These are phyloP conservation scores for Penicillium sp. DNA, from an alignment of 2,329 filamentous ascomycete genomes.

Conservation along the genomic window DNA sequence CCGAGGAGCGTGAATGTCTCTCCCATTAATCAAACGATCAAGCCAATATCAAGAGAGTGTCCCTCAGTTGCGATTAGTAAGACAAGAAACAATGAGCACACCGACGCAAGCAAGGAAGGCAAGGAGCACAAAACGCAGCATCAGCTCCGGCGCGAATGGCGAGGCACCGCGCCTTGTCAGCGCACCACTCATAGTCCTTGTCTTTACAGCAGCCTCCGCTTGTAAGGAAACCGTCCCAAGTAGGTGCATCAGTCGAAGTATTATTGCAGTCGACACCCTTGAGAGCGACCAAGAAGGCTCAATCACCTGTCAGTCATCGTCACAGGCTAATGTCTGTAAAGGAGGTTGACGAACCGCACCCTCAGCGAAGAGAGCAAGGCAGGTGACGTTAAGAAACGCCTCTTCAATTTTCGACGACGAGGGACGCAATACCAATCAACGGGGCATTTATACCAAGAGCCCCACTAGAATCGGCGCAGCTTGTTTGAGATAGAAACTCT, in stretches of 20 bases:
- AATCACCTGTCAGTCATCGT: background rate
- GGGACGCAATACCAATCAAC: conserved; percentile 20
- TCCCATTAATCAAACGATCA: background rate
- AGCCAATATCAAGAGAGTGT: background rate
- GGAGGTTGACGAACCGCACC: conserved; percentile 26
- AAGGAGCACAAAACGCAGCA: conserved; percentile 31
- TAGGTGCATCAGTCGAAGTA: background rate
- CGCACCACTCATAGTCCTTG: conserved; percentile 4
- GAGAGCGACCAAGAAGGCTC: conserved; percentile 30
- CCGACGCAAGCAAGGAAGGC: conserved; percentile 21
- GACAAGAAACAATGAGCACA: conserved; percentile 13
- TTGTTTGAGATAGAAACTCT: conserved; percentile 24
- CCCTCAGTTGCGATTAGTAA: conserved; percentile 9
- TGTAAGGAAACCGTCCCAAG: conserved; percentile 22
- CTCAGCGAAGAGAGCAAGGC: conserved; percentile 26
- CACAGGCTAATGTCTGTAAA: background rate
- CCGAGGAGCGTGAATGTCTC: background rate
- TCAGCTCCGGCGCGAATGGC: conserved; percentile 27
- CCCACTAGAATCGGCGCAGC: conserved; percentile 30
- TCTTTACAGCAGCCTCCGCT: conserved; percentile 25
- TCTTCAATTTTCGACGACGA: conserved; percentile 18
- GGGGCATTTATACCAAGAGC: conserved; percentile 26
- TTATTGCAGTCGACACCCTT: conserved; percentile 21
- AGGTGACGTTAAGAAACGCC: conserved; percentile 16
- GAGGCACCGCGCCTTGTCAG: conserved; percentile 16